phyloP scores from a whole-genome alignment of 169 alveolate species.

The Plasmodium inui region DNA sequence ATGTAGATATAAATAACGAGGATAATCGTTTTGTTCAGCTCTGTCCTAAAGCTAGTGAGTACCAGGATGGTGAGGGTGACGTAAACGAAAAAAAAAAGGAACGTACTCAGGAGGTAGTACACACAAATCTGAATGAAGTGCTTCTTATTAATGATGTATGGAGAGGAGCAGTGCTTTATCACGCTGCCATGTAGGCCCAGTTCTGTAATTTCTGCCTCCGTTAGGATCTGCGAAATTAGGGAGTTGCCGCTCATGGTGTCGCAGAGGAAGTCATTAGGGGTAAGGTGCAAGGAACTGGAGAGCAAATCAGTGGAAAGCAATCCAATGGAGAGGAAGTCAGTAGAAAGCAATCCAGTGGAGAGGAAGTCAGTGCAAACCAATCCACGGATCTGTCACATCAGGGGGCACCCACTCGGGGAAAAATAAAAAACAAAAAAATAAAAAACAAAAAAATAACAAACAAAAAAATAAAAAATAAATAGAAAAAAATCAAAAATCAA shows the following conservation, averaged over 20 bases:
- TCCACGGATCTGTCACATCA: too few species aligned
- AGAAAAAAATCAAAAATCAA: neutral
- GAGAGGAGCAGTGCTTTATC: constrained; percentile 48
- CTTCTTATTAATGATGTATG: constrained; percentile 37
- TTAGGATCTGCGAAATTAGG: constrained; percentile 42
- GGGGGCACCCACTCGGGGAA: neutral
- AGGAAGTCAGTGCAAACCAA: too few species aligned
- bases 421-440: neutral
- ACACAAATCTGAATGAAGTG: constrained; percentile 23
- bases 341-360: too few species aligned
- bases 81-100: constrained; percentile 46
- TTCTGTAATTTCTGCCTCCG: constrained; percentile 67
- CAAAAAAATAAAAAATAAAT: neutral
- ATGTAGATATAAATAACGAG: constrained; percentile 30
- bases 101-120: constrained; percentile 30
- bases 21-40: constrained; percentile 14
- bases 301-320: neutral
- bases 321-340: too few species aligned
- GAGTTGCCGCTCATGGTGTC: constrained; percentile 21
- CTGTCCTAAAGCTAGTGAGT: neutral
- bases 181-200: constrained; percentile 43
- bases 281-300: neutral
- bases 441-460: neutral
- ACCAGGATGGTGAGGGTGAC: constrained; percentile 17
- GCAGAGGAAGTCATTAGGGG: neutral